Evolutionary conservation across 257 asterid genomes (phyloP).

Genomic region (Nemophila menziesii): DNA sequence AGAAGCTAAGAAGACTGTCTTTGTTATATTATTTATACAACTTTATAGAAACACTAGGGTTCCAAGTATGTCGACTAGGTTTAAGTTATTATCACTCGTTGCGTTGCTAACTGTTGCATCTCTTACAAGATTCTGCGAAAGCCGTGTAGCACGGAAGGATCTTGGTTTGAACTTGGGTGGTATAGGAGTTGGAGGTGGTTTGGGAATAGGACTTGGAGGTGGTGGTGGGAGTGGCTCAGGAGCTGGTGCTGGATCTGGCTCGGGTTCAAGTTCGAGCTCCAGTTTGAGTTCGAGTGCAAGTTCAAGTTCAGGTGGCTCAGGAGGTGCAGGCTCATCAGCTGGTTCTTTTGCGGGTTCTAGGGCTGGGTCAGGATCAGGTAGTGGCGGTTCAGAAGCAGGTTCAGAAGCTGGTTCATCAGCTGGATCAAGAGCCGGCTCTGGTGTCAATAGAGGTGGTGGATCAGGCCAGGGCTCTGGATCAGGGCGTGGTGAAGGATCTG

Average conservation of each 20-base stretch:
- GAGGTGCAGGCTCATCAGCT: constrained; percentile 56
- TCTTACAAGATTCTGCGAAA: constrained; percentile 24
- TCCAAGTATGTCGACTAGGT: no score
- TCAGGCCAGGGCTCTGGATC: constrained; percentile 12
- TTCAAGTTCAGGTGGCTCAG: constrained; percentile 34
- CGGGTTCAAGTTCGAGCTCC: constrained; percentile 25
- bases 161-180: constrained; percentile 44
- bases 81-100: no score
- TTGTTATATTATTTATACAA: no score
- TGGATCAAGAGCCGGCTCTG: constrained; percentile 37
- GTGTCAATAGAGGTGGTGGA: constrained; percentile 20
- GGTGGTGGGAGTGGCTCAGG: constrained; percentile 18
- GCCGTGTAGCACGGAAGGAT: constrained; percentile 46
- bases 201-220: constrained; percentile 30
- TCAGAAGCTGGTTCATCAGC: constrained; percentile 57
- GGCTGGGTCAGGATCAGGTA: constrained; percentile 45
- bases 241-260: constrained; percentile 19
- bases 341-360: constrained; percentile 59
- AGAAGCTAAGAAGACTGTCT: no score
- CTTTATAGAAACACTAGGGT: no score
- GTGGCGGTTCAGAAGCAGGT: constrained; percentile 34
- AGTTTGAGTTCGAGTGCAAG: constrained; percentile 16
- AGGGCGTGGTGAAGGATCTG: constrained; percentile 22
- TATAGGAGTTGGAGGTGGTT: constrained; percentile 39
- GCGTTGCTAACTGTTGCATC: constrained; percentile 16